Evolutionary conservation across 805 yeast species (phyloP).

Genomic region (Saccharomycopsis selenospora): DNA sequence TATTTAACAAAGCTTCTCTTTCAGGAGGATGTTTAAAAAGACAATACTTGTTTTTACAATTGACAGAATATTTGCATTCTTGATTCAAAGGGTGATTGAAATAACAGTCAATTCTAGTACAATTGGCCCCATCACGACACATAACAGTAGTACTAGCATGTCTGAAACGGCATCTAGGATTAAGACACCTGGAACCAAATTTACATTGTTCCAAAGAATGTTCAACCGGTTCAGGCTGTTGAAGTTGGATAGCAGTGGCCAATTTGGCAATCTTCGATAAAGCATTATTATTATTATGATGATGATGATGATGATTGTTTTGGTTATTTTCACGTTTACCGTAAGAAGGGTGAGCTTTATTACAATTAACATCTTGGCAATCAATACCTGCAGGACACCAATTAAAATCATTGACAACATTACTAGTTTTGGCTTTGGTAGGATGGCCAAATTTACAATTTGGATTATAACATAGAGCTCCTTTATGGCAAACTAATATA

Average conservation of each 20-base stretch:
- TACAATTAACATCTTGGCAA: slow-evolving; percentile 57
- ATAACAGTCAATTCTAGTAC: slow-evolving; percentile 73
- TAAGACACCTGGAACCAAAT: slow-evolving; percentile 69
- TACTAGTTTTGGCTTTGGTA: slow-evolving; percentile 72
- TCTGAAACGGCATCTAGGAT: slow-evolving; percentile 71
- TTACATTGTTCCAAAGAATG: slow-evolving; percentile 74
- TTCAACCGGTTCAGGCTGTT: slow-evolving; percentile 31
- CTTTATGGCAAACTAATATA: slow-evolving; percentile 67
- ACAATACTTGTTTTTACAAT: slow-evolving; percentile 69
- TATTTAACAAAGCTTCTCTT: slow-evolving; percentile 33
- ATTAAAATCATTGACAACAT: slow-evolving; percentile 55
- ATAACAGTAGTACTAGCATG: slow-evolving; percentile 69
- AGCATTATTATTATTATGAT: background rate
- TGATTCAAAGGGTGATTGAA: slow-evolving; percentile 78
- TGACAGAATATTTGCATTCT: slow-evolving; percentile 71
- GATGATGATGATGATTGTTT: slow-evolving; percentile 24
- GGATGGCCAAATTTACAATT: slow-evolving; percentile 89
- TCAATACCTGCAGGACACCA: slow-evolving; percentile 58
- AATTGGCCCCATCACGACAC: slow-evolving; percentile 76
- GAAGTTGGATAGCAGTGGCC: slow-evolving; percentile 23
- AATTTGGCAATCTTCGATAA: slow-evolving; percentile 19
- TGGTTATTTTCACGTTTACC: slow-evolving; percentile 40
- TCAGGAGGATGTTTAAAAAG: slow-evolving; percentile 76
- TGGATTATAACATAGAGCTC: slow-evolving; percentile 65
- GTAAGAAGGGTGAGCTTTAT: slow-evolving; percentile 74